Evolutionary conservation across 2,329 filamentous ascomycete genomes (phyloP), one percentile per base, ranked within the genome.

Genomic region (Colletotrichum kahawae): DNA sequence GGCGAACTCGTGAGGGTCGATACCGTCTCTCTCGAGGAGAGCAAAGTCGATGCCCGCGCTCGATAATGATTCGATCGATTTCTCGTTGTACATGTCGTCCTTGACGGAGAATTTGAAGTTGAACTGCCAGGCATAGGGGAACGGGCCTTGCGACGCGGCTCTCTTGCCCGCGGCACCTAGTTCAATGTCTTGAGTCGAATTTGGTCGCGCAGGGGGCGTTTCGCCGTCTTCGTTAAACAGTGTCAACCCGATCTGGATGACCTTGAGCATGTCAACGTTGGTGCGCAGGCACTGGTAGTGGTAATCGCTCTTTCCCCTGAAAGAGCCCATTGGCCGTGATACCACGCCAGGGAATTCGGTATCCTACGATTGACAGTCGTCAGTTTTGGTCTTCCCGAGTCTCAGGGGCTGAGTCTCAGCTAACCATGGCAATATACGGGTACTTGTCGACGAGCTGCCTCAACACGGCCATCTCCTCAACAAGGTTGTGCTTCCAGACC

Each of bases 321-420:
- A 99, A 71, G 94, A 92, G 64, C 97, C 97, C 90, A 99, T 98
- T 3, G 97, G 97, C 79, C 97, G 92, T 31, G 96, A 95, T 68
- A 99, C 96, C 68, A 99, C 95, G 72, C 97, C 97, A n/a, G 97
- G 97, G 80, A 99, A 99, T 83, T 98, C 96, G 29, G 97, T 98
- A 83, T 99, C 97, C 96, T 98, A 82, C 67, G 73, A 48, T 38
- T 48, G 77, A 71, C 36, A 43, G 13, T 54, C 27, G 57, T 74
- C 60, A 78, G 69, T 36, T 60, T 13, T 65, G 24, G 76, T 73
- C 38, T 33, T 60, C 31, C 34, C 54, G 24, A 7, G 27, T 29
- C 4, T n/a, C 60, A 13, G n/a, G n/a, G 43, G 56, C 33, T 43
- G 27, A 34, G 56, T 24, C 51, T 64, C 64, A 62, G 54, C 93